These are phyloP conservation scores for Monosporascus ibericus DNA, from an alignment of 2,329 filamentous ascomycete genomes.

Conservation along the genomic window DNA sequence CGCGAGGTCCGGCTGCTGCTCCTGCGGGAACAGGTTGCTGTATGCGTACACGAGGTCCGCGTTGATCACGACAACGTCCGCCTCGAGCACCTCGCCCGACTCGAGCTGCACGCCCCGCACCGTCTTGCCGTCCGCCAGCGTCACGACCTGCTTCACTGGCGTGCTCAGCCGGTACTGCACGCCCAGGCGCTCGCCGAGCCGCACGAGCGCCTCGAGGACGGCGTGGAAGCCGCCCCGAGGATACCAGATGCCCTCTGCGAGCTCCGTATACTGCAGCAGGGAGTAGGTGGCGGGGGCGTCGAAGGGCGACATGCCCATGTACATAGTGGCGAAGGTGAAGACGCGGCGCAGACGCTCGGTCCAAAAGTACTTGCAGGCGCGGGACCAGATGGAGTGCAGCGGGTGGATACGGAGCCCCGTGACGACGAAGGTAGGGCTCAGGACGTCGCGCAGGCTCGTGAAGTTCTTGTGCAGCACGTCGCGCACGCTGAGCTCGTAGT, in stretches of 20 bases:
- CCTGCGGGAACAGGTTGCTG: constrained; percentile 58
- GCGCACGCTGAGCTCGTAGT: constrained; percentile 62
- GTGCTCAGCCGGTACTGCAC: constrained; percentile 57
- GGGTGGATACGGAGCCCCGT: constrained; percentile 59
- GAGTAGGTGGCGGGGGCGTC: constrained; percentile 71
- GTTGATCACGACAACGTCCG: constrained; percentile 65
- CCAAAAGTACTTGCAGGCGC: constrained; percentile 62
- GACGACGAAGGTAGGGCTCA: constrained; percentile 50
- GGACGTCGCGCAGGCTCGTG: constrained; percentile 50
- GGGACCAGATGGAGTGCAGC: constrained; percentile 62
- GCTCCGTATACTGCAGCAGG: constrained; percentile 67
- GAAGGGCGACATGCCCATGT: constrained; percentile 76
- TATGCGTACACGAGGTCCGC: constrained; percentile 72
- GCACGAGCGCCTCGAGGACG: constrained; percentile 56
- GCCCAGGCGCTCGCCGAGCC: constrained; percentile 55
- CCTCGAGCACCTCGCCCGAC: constrained; percentile 50
- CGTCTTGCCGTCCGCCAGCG: constrained; percentile 42
- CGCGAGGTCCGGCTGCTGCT: constrained; percentile 11
- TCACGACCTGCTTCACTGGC: constrained; percentile 49
- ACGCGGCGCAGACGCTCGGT: constrained; percentile 63
- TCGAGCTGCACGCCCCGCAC: constrained; percentile 55
- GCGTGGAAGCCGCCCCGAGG: constrained; percentile 64
- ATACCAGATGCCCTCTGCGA: constrained; percentile 73
- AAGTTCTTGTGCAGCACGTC: constrained; percentile 67
- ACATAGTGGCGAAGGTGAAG: constrained; percentile 77